phyloP scores from a whole-genome alignment of 1,284 basidiomycete species.

The Boletus holoroseus region DNA sequence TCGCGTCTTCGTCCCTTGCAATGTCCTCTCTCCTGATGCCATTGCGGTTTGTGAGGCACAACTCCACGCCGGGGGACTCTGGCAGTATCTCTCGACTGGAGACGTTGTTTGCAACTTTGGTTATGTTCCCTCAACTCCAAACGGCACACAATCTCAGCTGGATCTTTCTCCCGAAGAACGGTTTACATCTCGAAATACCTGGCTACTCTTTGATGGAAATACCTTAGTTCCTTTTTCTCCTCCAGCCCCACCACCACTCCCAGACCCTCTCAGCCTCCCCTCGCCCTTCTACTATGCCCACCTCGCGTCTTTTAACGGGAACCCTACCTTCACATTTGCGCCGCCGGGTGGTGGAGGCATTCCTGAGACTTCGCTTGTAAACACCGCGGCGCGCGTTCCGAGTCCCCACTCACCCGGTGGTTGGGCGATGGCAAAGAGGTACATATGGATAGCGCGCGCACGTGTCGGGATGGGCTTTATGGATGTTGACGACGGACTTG shows the following conservation, averaged over 20 bases:
- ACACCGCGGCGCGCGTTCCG: constrained; percentile 35
- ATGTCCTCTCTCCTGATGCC: constrained; percentile 44
- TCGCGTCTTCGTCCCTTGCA: constrained; percentile 69
- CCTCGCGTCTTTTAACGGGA: constrained; percentile 47
- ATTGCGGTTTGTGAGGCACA: constrained; percentile 59
- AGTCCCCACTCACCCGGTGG: constrained; percentile 57
- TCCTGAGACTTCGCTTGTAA: constrained; percentile 43
- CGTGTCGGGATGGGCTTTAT: constrained; percentile 40
- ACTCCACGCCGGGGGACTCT: constrained; percentile 56
- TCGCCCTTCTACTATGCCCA: constrained; percentile 70
- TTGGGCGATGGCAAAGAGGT: constrained; percentile 50
- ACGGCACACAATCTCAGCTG: constrained; percentile 29
- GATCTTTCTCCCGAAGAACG: constrained; percentile 19
- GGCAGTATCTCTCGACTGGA: constrained; percentile 65
- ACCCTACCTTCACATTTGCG: constrained; percentile 42
- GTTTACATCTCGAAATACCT: constrained; percentile 35
- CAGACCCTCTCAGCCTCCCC: constrained; percentile 54
- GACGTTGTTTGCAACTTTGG: constrained; percentile 76
- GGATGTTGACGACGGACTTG: constrained; percentile 40
- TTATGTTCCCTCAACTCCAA: constrained; percentile 46
- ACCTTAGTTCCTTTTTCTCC: constrained; percentile 53
- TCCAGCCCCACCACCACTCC: constrained; percentile 46
- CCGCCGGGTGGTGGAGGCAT: constrained; percentile 31
- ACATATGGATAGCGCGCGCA: constrained; percentile 54
- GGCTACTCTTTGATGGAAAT: constrained; percentile 67